These are phyloP conservation scores for Gracilariopsis chorda DNA, from an alignment of 23 red algal species.

Conservation along the genomic window DNA sequence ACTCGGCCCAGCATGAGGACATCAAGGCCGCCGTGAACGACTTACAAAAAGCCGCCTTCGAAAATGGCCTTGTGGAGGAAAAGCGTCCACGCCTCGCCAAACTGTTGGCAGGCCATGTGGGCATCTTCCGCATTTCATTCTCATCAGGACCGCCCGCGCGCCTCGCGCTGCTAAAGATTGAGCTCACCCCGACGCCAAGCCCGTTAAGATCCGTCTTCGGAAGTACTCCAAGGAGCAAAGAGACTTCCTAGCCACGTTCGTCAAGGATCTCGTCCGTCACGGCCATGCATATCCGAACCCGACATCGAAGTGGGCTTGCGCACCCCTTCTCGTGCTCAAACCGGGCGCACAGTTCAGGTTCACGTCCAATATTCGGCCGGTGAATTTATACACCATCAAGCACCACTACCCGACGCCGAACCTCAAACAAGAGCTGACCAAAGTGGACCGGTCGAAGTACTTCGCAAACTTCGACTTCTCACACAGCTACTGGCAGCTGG, in stretches of 20 bases:
- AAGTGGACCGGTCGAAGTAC: constrained; percentile 4
- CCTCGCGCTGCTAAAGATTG: background rate
- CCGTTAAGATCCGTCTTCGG: constrained; percentile 35
- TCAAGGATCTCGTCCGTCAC: constrained; percentile 13
- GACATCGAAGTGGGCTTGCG: constrained; percentile 29
- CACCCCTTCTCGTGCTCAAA: constrained; percentile 39
- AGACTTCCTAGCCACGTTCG: background rate
- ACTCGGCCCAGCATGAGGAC: background rate
- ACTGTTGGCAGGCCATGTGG: background rate
- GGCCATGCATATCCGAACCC: constrained; percentile 17
- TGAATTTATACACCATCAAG: constrained; percentile 2
- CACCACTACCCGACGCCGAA: constrained; percentile 31
- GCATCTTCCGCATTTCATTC: constrained; percentile 33
- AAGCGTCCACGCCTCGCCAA: background rate
- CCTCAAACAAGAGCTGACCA: constrained; percentile 4
- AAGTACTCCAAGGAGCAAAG: constrained; percentile 40
- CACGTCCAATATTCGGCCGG: background rate
- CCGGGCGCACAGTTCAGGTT: background rate
- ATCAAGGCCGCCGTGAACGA: background rate
- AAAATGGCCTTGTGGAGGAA: constrained; percentile 13
- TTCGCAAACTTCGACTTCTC: constrained; percentile 61
- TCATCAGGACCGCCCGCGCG: constrained; percentile 9
- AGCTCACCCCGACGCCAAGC: background rate
- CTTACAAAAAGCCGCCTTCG: background rate
- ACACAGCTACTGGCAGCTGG: constrained; percentile 45